phyloP scores from a whole-genome alignment of 768 basidiomycete genomes.

The Kwoniella newhampshirensis region DNA sequence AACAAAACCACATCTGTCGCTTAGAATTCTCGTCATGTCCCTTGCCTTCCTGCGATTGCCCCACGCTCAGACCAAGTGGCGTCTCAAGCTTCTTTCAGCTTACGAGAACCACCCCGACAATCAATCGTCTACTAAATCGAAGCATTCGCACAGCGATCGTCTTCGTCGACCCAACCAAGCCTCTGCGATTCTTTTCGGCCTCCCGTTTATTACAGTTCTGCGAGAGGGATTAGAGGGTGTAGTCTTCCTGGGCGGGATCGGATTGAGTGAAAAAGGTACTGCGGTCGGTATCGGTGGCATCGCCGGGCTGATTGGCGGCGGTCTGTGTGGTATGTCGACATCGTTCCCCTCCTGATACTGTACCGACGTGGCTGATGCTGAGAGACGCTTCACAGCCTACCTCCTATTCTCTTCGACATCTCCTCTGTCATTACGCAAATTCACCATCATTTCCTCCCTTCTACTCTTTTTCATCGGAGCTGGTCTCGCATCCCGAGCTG shows the following conservation, averaged over 20 bases:
- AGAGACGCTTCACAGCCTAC: conserved; percentile 16
- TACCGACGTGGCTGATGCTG: not conserved
- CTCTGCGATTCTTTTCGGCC: conserved; percentile 65
- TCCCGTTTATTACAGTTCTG: conserved; percentile 84
- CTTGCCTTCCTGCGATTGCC: conserved; percentile 86
- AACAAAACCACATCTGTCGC: not conserved
- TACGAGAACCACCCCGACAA: conserved; percentile 56
- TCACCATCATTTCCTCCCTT: conserved; percentile 86
- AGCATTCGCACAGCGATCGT: conserved; percentile 5
- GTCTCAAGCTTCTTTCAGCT: conserved; percentile 76
- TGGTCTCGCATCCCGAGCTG: conserved; percentile 79
- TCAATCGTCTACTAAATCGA: not conserved
- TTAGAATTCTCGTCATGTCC: conserved; percentile 34
- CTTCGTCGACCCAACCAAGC: conserved; percentile 12
- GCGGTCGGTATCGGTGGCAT: conserved; percentile 86
- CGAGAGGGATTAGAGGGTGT: conserved; percentile 91
- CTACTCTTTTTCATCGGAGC: conserved; percentile 86
- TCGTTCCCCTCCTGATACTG: not conserved
- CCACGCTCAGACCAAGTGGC: conserved; percentile 84
- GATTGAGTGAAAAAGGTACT: conserved; percentile 70
- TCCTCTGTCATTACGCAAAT: conserved; percentile 67
- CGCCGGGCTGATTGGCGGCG: conserved; percentile 72
- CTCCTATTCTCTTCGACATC: conserved; percentile 26
- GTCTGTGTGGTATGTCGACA: conserved; percentile 61
- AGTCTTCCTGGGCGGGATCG: conserved; percentile 79